These are phyloP conservation scores for Blechomonas ayalai DNA, from an alignment of 208 protist genomes.

Conservation along the genomic window DNA sequence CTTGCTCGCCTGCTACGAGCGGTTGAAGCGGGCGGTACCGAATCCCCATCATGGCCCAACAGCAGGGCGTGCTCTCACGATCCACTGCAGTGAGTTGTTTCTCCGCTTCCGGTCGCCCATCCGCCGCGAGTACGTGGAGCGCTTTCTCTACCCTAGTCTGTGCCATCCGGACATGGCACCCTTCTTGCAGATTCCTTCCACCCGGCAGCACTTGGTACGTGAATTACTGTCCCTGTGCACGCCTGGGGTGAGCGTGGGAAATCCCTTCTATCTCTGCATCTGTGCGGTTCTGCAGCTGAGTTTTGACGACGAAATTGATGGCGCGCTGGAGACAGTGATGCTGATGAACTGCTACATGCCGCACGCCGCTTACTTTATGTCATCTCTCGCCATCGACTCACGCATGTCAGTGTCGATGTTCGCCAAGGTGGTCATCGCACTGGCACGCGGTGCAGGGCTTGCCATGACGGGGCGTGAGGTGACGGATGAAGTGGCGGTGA, in stretches of 20 bases:
- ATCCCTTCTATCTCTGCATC: constrained; percentile 84
- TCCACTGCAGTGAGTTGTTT: constrained; percentile 86
- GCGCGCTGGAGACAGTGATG: constrained; percentile 66
- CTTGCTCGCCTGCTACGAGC: constrained; percentile 84
- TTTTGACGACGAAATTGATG: constrained; percentile 76
- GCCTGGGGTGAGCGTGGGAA: constrained; percentile 53
- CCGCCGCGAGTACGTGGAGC: constrained; percentile 85
- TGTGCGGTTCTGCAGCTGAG: constrained; percentile 72
- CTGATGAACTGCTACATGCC: constrained; percentile 86
- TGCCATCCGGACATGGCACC: constrained; percentile 65
- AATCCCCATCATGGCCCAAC: constrained; percentile 57
- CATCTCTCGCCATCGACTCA: constrained; percentile 71
- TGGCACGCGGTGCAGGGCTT: constrained; percentile 73
- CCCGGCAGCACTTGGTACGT: constrained; percentile 58
- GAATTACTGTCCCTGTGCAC: constrained; percentile 76
- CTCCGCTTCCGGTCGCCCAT: constrained; percentile 85
- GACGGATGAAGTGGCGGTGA: constrained; percentile 63
- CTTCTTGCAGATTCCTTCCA: constrained; percentile 62
- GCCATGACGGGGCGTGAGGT: constrained; percentile 75
- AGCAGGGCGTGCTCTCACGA: constrained; percentile 69
- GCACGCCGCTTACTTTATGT: constrained; percentile 84
- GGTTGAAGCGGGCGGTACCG: constrained; percentile 65
- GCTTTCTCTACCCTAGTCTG: constrained; percentile 84
- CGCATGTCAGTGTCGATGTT: constrained; percentile 88
- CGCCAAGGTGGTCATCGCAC: constrained; percentile 78